phyloP scores from a whole-genome alignment of 164 flowering plant species.

The Euptelea pleiosperma region DNA sequence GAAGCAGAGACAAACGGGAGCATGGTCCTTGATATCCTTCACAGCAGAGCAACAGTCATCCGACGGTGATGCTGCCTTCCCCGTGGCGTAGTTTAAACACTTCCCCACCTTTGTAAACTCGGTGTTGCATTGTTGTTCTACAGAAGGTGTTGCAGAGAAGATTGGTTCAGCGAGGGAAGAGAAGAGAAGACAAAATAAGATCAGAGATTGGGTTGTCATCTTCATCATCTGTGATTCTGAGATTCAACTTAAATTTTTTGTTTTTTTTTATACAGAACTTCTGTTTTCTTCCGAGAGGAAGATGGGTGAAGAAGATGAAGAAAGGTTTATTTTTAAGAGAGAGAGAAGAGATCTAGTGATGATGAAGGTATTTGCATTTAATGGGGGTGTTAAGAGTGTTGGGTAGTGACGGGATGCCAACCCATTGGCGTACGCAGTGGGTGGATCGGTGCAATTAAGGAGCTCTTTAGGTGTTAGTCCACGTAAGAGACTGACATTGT shows the following conservation, averaged over 20 bases:
- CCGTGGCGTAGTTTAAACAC: constrained; percentile 59
- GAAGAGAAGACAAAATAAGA: constrained; percentile 4
- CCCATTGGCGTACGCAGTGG: neutral
- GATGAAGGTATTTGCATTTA: neutral
- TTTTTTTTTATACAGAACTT: too few species aligned
- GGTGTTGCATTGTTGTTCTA: constrained; percentile 29
- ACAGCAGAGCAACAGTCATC: constrained; percentile 52
- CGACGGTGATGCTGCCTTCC: constrained; percentile 42
- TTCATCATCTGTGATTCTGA: too few species aligned
- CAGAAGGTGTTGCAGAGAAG: neutral
- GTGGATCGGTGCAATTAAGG: neutral
- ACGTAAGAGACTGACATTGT: too few species aligned
- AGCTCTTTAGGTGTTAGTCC: too few species aligned
- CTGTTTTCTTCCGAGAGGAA: too few species aligned
- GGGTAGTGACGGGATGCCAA: neutral
- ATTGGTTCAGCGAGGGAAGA: neutral
- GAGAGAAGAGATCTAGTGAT: too few species aligned
- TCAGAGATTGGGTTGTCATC: neutral
- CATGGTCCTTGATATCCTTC: constrained; percentile 25
- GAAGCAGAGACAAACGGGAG: constrained; percentile 60
- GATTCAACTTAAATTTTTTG: too few species aligned
- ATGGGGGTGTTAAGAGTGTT: neutral
- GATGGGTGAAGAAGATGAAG: neutral
- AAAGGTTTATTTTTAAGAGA: too few species aligned
- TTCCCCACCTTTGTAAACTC: constrained; percentile 38